Conservation (phyloP, 2,329 filamentous ascomycete species). For the Phialocephala sp. region DNA sequence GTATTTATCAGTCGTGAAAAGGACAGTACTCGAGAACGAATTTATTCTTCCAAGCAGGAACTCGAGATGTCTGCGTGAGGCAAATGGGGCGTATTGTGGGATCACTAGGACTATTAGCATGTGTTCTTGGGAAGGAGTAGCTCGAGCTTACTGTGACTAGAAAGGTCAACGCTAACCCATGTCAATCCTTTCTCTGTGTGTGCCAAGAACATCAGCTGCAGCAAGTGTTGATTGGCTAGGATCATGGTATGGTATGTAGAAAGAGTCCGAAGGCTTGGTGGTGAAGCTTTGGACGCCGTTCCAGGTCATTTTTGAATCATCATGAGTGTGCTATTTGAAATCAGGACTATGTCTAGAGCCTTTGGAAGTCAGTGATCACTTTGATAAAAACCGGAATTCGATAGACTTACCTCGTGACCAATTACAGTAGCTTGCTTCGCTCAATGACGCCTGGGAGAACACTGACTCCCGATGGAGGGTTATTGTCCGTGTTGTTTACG, state of each 20-base stretch:
- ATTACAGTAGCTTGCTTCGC: constrained; percentile 73
- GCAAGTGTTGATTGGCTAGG: constrained; percentile 70
- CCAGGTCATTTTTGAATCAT: constrained; percentile 75
- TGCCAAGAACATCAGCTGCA: constrained; percentile 71
- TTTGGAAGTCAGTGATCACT: constrained; percentile 40
- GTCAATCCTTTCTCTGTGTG: constrained; percentile 80
- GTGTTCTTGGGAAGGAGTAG: background rate
- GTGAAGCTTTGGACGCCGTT: constrained; percentile 64
- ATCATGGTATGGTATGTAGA: constrained; percentile 61
- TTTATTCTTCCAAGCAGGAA: constrained; percentile 74
- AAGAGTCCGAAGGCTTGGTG: constrained; percentile 46
- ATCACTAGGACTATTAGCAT: constrained; percentile 31
- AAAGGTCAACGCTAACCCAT: constrained; percentile 65
- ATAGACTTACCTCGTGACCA: constrained; percentile 65
- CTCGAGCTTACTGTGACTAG: constrained; percentile 66
- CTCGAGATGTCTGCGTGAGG: constrained; percentile 75
- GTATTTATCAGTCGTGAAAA: constrained; percentile 44
- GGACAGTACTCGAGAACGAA: constrained; percentile 51
- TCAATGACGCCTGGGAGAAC: constrained; percentile 76
- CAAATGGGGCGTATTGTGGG: constrained; percentile 71
- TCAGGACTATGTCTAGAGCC: constrained; percentile 57
- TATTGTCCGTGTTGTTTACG: constrained; percentile 55
- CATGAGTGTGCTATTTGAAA: constrained; percentile 64
- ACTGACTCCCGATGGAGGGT: constrained; percentile 58
- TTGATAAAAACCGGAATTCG: background rate